Conservation (phyloP, 306 rosid genomes). For the Echinosophora koreensis region DNA sequence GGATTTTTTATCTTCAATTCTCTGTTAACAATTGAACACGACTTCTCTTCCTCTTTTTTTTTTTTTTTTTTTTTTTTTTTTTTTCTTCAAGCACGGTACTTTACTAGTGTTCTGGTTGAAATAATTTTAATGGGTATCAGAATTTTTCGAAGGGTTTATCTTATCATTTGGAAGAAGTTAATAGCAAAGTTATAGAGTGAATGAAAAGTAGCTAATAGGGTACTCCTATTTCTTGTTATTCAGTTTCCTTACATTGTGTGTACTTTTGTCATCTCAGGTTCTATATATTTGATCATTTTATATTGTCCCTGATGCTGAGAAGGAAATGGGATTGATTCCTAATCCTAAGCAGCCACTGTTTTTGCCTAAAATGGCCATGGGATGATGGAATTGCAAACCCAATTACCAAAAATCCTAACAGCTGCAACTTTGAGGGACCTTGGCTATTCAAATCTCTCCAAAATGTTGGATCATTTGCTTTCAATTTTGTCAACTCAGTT, state of each 20-base stretch:
- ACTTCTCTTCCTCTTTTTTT: too few relatives aligned
- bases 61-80: too few relatives aligned
- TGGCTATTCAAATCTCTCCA: constrained; percentile 84
- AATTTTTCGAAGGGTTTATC: background rate
- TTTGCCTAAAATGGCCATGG: constrained; percentile 91
- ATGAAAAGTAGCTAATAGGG: background rate
- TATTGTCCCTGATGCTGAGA: background rate
- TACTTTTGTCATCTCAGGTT: background rate
- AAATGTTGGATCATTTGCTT: constrained; percentile 64
- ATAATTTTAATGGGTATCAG: background rate
- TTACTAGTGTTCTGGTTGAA: too few relatives aligned
- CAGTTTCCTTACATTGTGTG: background rate
- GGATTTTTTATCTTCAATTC: background rate
- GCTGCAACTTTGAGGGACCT: constrained; percentile 73
- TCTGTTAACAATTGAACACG: too few relatives aligned
- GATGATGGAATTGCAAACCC: constrained; percentile 50
- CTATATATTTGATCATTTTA: background rate
- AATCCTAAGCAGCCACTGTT: constrained; percentile 55
- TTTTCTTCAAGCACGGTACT: background rate
- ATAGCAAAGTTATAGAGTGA: background rate
- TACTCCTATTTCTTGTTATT: background rate
- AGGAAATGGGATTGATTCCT: constrained; percentile 53
- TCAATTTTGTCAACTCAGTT: constrained; percentile 56
- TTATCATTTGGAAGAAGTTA: background rate
- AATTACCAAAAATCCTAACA: constrained; percentile 45